phyloP scores from a whole-genome alignment of 225 moss, liverwort and hornwort species.

The Takakia lepidozioides region DNA sequence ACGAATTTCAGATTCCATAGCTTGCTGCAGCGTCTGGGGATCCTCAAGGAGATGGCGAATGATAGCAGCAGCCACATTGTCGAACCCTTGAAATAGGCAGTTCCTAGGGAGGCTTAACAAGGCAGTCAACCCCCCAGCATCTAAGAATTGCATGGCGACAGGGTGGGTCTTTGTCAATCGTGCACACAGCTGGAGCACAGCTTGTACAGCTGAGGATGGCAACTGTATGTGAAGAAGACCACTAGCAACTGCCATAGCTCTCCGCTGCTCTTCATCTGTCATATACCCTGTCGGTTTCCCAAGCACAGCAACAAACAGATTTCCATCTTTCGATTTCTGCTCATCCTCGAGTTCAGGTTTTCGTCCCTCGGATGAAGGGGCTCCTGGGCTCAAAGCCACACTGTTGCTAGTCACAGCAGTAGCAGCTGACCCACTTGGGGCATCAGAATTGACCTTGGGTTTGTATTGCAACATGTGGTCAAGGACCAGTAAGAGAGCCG shows the following conservation, averaged over 20 bases:
- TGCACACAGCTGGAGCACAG: conserved; percentile 90
- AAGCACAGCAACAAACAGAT: conserved; percentile 58
- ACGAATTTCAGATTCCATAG: conserved; percentile 92
- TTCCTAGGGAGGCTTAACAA: conserved; percentile 59
- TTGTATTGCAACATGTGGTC: conserved; percentile 90
- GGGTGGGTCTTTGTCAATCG: conserved; percentile 79
- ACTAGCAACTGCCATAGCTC: conserved; percentile 66
- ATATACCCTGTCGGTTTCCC: conserved; percentile 76
- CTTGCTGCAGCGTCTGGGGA: conserved; percentile 87
- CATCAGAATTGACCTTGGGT: conserved; percentile 60
- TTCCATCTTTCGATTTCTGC: conserved; percentile 33
- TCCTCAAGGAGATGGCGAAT: conserved; percentile 94
- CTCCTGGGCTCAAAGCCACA: conserved; percentile 37
- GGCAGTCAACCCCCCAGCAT: conserved; percentile 67
- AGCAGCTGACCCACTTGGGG: conserved; percentile 35
- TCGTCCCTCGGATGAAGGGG: conserved; percentile 22
- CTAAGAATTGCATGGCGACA: conserved; percentile 75
- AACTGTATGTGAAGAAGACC: conserved; percentile 60
- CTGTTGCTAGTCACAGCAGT: conserved; percentile 50
- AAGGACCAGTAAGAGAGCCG: conserved; percentile 68
- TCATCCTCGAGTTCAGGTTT: conserved; percentile 22
- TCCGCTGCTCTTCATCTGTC: conserved; percentile 75
- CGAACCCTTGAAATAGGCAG: conserved; percentile 80
- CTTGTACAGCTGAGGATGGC: conserved; percentile 68
- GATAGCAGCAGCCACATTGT: conserved; percentile 73